These are phyloP conservation scores for Betula pendula DNA, from an alignment of 306 rosid genomes.

Conservation along the genomic window DNA sequence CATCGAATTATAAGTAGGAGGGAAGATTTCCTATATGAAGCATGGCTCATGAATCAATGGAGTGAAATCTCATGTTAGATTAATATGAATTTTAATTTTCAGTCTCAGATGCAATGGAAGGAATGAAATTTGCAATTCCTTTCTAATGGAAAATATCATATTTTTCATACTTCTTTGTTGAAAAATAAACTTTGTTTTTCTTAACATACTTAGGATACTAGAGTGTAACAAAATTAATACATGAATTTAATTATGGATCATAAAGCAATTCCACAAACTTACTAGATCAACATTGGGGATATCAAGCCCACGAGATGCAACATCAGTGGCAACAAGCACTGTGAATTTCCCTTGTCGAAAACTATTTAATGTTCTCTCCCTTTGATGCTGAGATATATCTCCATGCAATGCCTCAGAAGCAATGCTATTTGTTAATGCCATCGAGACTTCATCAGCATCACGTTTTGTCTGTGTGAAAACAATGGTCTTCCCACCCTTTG, in stretches of 20 bases:
- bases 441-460: slow-evolving; percentile 97
- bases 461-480: slow-evolving; percentile 95
- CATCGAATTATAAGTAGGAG: slow-evolving; percentile 5
- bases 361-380: slow-evolving; percentile 95
- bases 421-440: slow-evolving; percentile 79
- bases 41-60: background rate
- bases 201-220: background rate
- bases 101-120: background rate
- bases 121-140: background rate
- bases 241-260: slow-evolving; percentile 10
- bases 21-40: slow-evolving; percentile 19
- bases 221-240: slow-evolving; percentile 3
- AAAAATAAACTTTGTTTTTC: background rate
- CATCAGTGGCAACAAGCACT: slow-evolving; percentile 98
- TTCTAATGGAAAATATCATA: background rate
- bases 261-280: slow-evolving; percentile 29
- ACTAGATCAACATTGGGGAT: slow-evolving; percentile 98
- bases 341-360: slow-evolving; percentile 98
- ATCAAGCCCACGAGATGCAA: slow-evolving; percentile 98
- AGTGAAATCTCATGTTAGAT: background rate
- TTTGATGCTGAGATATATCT: slow-evolving; percentile 97
- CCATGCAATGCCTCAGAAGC: slow-evolving; percentile 98
- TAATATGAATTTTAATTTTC: background rate
- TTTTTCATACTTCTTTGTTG: background rate
- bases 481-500: slow-evolving; percentile 97